Percentiles rank a stretch among this genome's conserved stretches.
phyloP scores from a whole-genome alignment of 495 filamentous ascomycete species.

The Jackrogersella minutella region DNA sequence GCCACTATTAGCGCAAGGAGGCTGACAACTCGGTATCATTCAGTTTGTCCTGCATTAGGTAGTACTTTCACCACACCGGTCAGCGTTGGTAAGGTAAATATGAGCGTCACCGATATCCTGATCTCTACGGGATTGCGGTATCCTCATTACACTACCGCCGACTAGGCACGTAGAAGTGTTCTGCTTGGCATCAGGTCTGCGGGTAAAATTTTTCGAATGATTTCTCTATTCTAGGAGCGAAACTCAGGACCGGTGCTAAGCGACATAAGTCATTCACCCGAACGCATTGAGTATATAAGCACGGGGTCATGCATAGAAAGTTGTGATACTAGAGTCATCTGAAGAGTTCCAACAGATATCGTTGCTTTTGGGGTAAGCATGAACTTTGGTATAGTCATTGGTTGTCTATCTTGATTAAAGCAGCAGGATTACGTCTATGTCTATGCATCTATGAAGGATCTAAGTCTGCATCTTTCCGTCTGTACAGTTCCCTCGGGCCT shows the following conservation, averaged over 20 bases:
- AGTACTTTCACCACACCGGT: too few relatives aligned
- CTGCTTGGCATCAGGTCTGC: background rate
- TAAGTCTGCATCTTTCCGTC: conserved; percentile 23
- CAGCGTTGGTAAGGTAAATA: background rate
- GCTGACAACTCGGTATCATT: background rate
- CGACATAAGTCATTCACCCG: background rate
- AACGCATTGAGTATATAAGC: background rate
- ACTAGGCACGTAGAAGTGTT: background rate
- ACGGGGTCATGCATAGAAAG: conserved; percentile 6
- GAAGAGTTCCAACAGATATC: background rate
- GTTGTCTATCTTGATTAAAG: background rate
- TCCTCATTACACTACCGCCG: too few relatives aligned
- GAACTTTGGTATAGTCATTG: conserved; percentile 3
- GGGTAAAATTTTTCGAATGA: background rate
- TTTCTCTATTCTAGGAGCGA: background rate
- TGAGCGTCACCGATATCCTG: background rate
- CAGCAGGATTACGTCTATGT: conserved; percentile 1
- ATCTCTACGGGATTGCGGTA: background rate
- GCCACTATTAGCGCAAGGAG: conserved; percentile 1
- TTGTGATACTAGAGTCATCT: background rate
- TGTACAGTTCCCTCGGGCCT: background rate
- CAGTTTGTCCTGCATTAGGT: background rate
- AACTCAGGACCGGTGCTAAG: background rate
- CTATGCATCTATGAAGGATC: background rate
- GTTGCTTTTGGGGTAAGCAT: background rate